Evolutionary conservation across 495 filamentous ascomycete genomes (phyloP), one percentile per base, ranked within the genome.

Genomic region (Xylaria flabelliformis): DNA sequence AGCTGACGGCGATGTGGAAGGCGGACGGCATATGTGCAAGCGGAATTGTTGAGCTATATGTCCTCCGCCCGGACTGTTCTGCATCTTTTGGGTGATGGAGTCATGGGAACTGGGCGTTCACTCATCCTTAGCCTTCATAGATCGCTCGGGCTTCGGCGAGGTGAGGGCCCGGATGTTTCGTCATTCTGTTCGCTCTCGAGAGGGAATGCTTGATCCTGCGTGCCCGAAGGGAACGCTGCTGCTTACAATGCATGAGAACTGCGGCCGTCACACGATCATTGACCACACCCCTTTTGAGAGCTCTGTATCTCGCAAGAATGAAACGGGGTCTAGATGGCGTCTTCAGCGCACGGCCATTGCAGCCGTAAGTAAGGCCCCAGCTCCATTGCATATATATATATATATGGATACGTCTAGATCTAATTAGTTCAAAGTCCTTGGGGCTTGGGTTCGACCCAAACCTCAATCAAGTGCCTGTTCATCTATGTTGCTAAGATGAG

Each of bases 381-480:
- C 24, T 62, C 67, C 24, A 42, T 46, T 62, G 67, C 67, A 50
- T 69, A 21, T 62, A 69, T 69, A 48, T 69, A 50, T 69, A 21
- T 62, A 69, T 69, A 48, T 69, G 41, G 61, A 69, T 13, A 41
- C 19, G 17, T 62, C 39, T 36, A n/a, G 19, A 19, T 4, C 65
- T 69, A 7, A 56, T 26, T 9, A 17, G 19, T 9, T 17, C 53
- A 21, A 46, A 36, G 39, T 41, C 36, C 65, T 51, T 0, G 55
- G 26, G 15, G 42, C 55, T 41, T 62, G 55, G 67, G 41, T 50
- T 24, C 42, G 19, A 15, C 24, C 12, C 12, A 19, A 36, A 24
- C 17, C 24, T 48, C 26, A 69, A 56, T 56, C 3, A 41, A 67
- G 36, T 41, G 13, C 50, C 26, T 24, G 12, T 61, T 48, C 50